phyloP scores from a whole-genome alignment of 495 filamentous ascomycete genomes.

The Neurospora pannonica region DNA sequence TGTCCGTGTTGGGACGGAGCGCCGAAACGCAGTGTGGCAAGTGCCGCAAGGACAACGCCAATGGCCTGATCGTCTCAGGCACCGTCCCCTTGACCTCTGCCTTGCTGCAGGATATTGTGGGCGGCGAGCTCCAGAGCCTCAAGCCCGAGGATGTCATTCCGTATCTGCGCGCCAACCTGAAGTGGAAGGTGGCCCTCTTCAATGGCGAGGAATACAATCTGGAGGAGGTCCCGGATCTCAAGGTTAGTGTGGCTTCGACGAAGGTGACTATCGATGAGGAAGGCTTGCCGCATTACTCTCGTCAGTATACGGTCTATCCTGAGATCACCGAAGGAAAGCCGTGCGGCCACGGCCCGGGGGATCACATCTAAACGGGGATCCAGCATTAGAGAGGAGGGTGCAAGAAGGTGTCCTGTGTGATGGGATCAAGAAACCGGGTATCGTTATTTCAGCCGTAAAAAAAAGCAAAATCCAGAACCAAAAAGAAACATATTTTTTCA shows the following conservation, averaged over 20 bases:
- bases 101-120: constrained; percentile 28
- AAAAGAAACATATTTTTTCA: constrained; percentile 4
- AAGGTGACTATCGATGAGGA: constrained; percentile 23
- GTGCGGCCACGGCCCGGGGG: constrained; percentile 63
- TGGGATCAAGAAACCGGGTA: constrained; percentile 11
- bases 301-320: constrained; percentile 22
- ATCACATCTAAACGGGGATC: constrained; percentile 56
- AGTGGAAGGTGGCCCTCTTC: constrained; percentile 27
- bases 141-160: constrained; percentile 26
- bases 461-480: background rate
- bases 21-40: constrained; percentile 23
- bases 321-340: constrained; percentile 30
- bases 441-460: constrained; percentile 5
- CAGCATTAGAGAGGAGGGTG: background rate
- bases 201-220: constrained; percentile 22
- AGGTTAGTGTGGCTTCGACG: constrained; percentile 28
- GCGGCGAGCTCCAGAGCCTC: constrained; percentile 17
- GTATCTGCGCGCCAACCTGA: constrained; percentile 22
- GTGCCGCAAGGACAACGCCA: constrained; percentile 21
- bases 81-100: constrained; percentile 34
- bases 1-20: constrained; percentile 28
- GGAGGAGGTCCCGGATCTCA: constrained; percentile 23
- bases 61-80: constrained; percentile 26
- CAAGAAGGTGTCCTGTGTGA: background rate
- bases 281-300: constrained; percentile 23